A percentile compares a stretch with the other conserved stretches of the same genome.
Evolutionary conservation across 768 basidiomycete species (phyloP).

Genomic region (Scleroderma citrinum): DNA sequence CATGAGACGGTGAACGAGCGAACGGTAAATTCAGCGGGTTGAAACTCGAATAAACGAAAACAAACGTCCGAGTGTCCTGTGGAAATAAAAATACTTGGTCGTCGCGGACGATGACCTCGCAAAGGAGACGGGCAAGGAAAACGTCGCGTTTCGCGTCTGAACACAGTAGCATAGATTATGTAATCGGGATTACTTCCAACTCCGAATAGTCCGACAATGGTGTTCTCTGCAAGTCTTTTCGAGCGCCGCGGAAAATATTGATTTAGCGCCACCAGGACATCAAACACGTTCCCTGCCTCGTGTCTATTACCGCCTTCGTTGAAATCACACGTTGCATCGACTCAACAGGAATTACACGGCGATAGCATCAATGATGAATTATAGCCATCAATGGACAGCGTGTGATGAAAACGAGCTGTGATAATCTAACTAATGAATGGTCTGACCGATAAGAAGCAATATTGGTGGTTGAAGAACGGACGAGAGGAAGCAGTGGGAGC

Average conservation of each 20-base stretch:
- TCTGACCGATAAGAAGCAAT: background rate
- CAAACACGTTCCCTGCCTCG: conserved; percentile 7
- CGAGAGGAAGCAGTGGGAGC: background rate
- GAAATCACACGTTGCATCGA: conserved; percentile 15
- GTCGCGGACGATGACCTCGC: conserved; percentile 1
- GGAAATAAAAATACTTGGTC: background rate
- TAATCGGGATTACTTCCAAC: background rate
- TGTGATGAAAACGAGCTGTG: background rate
- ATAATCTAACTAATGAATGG: background rate
- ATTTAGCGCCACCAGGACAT: background rate
- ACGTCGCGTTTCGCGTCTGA: background rate
- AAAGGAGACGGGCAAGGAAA: background rate
- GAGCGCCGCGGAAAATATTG: background rate
- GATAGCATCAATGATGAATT: background rate
- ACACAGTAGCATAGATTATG: background rate
- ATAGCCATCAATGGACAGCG: background rate
- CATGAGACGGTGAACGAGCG: conserved; percentile 33
- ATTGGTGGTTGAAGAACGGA: background rate
- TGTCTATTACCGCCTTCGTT: conserved; percentile 11
- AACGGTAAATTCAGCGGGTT: conserved; percentile 37
- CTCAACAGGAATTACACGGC: too few species aligned
- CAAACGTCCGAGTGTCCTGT: conserved; percentile 1
- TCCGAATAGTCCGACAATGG: background rate
- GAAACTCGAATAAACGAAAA: conserved; percentile 13
- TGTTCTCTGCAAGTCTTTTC: background rate